Evolutionary conservation across 352 stramenopile genomes (phyloP).

Genomic region (Pythium catenulatum): DNA sequence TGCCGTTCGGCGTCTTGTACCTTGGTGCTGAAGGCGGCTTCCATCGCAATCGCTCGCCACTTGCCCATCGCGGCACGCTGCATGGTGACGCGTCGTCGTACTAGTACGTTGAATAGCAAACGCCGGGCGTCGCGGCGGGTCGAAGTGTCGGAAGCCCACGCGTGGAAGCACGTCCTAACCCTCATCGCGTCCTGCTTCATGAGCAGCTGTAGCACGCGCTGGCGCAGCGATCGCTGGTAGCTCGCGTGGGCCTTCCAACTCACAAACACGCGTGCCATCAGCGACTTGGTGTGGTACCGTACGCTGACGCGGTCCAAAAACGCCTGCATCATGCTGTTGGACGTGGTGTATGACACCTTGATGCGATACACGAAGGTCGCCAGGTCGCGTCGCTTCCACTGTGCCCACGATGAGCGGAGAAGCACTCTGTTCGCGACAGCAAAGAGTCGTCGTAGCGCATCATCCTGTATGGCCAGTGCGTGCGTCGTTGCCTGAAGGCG

Average conservation of each 20-base stretch:
- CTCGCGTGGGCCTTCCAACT: conserved; percentile 8
- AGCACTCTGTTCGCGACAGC: background rate
- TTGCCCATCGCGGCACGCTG: background rate
- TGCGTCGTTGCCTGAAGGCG: background rate
- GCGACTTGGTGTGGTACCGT: background rate
- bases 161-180: conserved; percentile 6
- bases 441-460: background rate
- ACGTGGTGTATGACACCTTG: background rate
- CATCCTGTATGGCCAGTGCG: background rate
- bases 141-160: background rate
- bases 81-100: background rate
- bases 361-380: background rate
- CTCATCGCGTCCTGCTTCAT: background rate
- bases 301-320: background rate
- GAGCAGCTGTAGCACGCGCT: background rate
- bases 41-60: background rate
- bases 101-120: background rate
- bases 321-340: background rate
- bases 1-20: background rate
- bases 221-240: background rate
- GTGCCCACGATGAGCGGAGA: background rate
- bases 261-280: background rate
- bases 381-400: conserved; percentile 32
- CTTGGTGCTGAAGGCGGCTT: background rate
- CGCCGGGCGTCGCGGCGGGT: background rate